Percentiles rank a stretch among this genome's conserved stretches.
These are phyloP conservation scores for Epichloe typhina DNA, from an alignment of 2,329 filamentous ascomycete genomes.

Conservation along the genomic window DNA sequence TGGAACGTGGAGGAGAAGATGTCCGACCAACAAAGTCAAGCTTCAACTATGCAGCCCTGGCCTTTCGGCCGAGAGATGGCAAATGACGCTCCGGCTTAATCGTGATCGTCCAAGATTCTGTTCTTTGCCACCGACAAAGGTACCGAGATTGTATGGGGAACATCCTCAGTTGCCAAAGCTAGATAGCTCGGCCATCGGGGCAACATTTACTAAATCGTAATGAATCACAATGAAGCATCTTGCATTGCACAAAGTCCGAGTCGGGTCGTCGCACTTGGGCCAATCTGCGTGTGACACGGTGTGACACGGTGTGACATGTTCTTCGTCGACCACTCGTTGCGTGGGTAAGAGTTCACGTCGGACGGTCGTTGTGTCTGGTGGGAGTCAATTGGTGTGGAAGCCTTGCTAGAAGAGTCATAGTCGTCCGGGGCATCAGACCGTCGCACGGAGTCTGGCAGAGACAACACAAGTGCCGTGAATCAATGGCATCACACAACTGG, in stretches of 20 bases:
- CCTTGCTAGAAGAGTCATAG: not conserved
- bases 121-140: conserved; percentile 71
- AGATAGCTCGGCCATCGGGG: conserved; percentile 41
- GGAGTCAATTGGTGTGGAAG: not conserved
- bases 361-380: not conserved
- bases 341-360: not conserved
- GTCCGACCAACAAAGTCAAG: conserved; percentile 94
- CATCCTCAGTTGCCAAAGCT: conserved; percentile 49
- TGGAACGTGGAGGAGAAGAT: conserved; percentile 21
- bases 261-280: not conserved
- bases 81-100: conserved; percentile 99
- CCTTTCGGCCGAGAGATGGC: conserved; percentile 69
- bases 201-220: conserved; percentile 14
- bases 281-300: not conserved
- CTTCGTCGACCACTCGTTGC: not conserved
- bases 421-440: not conserved
- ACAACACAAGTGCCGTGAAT: not conserved
- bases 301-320: not conserved
- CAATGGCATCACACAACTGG: not conserved
- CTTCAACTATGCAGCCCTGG: conserved; percentile 71
- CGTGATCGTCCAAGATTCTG: conserved; percentile 53
- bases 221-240: conserved; percentile 6
- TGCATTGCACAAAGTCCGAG: not conserved
- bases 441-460: not conserved
- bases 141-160: conserved; percentile 67